Base-by-base conservation (phyloP, 345 rosid genomes). In the Euphorbia pulcherrima region DNA sequence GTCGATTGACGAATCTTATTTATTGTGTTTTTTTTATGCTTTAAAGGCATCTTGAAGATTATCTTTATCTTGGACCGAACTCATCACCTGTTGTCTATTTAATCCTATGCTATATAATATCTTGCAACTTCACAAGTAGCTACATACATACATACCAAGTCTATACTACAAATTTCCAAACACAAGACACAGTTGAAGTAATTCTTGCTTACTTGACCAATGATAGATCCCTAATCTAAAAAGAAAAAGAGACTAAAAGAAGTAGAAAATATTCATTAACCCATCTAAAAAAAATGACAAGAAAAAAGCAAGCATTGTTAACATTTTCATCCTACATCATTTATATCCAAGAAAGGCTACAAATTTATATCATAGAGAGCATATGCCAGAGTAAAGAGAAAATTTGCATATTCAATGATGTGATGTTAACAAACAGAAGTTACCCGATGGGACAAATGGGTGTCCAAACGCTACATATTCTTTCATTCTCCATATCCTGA, bases 391-490 rank as follows among this genome's bases (percentile, higher is more conserved):
- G 26, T 60, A 35, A 14, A 21, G 13, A 35, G 50, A 46, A 18
- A 24, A 51, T 70, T 28, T 9, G 4, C 16, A 60, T 24, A 47
- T 44, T 16, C 21, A 27, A n/a, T 6, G 30, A 2, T 8, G 28
- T 23, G 23, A 41, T 41, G 41, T 17, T 23, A 14, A 48, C n/a
- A 39, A 60, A 6, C 10, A 35, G 20, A 5, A 72, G 58, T 84
- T 94, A 94, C 99, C 96, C 95, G 1, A 79, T 86, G 12, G 92
- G 90, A 85, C 95, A 94, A 77, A 72, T 79, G 40, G 97, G 97
- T 78, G 95, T 85, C 97, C 99, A 94, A 64, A 91, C 89, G 86
- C 84, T 85, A 78, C 90, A 91, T 16, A 84, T 74, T 67, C 80
- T 87, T 62, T 73, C 76, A 72, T 82, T 90, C 62, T 84, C 92